Evolutionary conservation across 345 rosid genomes (phyloP), one percentile per base, ranked within the genome.

Genomic region (Clausena lansium): DNA sequence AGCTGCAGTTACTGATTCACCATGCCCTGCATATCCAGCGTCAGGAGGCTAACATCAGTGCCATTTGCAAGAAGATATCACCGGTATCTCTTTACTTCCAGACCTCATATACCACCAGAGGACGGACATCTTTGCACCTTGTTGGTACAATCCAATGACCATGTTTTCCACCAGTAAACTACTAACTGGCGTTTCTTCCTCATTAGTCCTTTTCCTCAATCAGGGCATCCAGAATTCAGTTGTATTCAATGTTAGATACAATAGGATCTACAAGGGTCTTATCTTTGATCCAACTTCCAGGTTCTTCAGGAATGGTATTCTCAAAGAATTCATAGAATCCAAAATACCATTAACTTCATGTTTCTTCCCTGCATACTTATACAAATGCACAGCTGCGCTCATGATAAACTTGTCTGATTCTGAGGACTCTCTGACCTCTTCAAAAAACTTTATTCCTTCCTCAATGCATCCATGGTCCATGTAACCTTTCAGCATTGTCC

Each of bases 401-500:
- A 84, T 83, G 38, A 88, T 79, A 84, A 85, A 88, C 75, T 86
- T 79, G 80, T 92, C 94, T 69, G 80, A 77, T 73, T 81, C 78
- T 30, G 80, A 83, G 70, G 77, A 68, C 68, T 79, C 88, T 70
- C 63, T 82, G 20, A 90, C 83, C 86, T 77, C 84, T 75, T 92
- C 88, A 73, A 84, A 92, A 80, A 86, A 84, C 41, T 80, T 39
- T 25, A 90, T 81, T 17, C 93, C 97, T 78, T 88, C 86, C 81
- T 84, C 86, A 9, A 83, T 88, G 25, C 71, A 70, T 81, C 92
- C 92, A 70, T 75, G 81, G 59, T 85, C 88, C 85, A 89, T 28
- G 84, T 88, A 92, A 59, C 94, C 93, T 82, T 88, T 88, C 14
- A 89, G 82, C 88, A 92, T 87, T 45, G 85, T 82, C 39, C 87